Evolutionary conservation across 495 filamentous ascomycete genomes (phyloP).

Genomic region (Apiosordaria backusii): DNA sequence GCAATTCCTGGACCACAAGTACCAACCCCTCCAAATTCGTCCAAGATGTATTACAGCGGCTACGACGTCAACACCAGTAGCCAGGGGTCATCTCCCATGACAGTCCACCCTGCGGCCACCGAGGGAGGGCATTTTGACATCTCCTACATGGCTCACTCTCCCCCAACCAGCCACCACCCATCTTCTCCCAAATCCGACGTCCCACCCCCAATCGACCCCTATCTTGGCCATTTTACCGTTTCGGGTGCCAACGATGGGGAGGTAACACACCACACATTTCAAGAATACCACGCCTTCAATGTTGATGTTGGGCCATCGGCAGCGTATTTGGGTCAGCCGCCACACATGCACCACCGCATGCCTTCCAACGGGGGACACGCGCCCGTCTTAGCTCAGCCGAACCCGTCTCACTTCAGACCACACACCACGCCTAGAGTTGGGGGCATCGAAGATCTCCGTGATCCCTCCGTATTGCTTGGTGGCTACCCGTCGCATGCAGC

Average conservation of each 20-base stretch:
- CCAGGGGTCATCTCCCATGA: conserved; percentile 38
- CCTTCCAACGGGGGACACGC: conserved; percentile 20
- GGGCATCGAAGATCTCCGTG: conserved; percentile 30
- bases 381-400: conserved; percentile 21
- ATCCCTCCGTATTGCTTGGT: conserved; percentile 21
- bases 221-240: conserved; percentile 32
- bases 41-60: conserved; percentile 39
- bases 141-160: conserved; percentile 29
- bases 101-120: conserved; percentile 29
- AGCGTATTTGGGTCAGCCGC: conserved; percentile 13
- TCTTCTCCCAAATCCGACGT: conserved; percentile 32
- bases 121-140: conserved; percentile 32
- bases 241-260: conserved; percentile 27
- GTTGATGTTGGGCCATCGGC: conserved; percentile 17
- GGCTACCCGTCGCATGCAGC: conserved; percentile 28
- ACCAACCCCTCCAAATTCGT: conserved; percentile 43
- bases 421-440: conserved; percentile 22
- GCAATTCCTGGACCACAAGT: conserved; percentile 35
- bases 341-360: conserved; percentile 29
- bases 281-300: conserved; percentile 22
- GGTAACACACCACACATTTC: conserved; percentile 26
- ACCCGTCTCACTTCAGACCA: conserved; percentile 25
- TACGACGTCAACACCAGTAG: conserved; percentile 32
- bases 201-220: conserved; percentile 31
- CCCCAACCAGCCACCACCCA: conserved; percentile 26